phyloP scores from a whole-genome alignment of 148 eudicot species.

The Cornus suecica region DNA sequence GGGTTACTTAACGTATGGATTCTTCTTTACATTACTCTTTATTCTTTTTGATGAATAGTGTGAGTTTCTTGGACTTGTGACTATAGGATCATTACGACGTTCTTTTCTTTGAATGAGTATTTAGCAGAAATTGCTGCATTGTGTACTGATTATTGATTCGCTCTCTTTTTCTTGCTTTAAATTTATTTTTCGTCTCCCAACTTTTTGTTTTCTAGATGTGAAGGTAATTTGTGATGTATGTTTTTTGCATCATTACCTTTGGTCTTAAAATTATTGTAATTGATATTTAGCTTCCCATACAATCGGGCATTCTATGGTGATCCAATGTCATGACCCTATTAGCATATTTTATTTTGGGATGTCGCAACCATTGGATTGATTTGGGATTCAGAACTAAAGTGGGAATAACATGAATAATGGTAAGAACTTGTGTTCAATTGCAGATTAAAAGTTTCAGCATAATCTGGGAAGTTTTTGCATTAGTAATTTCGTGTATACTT shows the following conservation, averaged over 20 bases:
- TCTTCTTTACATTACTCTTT: constrained; percentile 8
- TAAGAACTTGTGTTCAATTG: background rate
- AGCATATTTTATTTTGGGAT: too few relatives aligned
- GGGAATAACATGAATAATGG: background rate
- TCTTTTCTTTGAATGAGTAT: constrained; percentile 1
- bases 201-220: background rate
- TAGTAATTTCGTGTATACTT: too few relatives aligned
- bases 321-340: background rate
- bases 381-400: background rate
- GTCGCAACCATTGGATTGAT: background rate
- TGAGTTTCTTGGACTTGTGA: background rate
- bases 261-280: background rate
- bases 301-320: background rate
- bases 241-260: constrained; percentile 4
- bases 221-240: background rate
- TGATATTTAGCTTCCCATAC: background rate
- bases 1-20: constrained; percentile 55
- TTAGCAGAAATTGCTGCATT: background rate
- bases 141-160: background rate
- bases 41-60: background rate
- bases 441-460: background rate
- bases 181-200: background rate
- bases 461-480: too few relatives aligned
- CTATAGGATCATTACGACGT: background rate
- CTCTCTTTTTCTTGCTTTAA: background rate